Evolutionary conservation across 129 eudicot genomes (phyloP).

Genomic region (Flaveria bidentis): DNA sequence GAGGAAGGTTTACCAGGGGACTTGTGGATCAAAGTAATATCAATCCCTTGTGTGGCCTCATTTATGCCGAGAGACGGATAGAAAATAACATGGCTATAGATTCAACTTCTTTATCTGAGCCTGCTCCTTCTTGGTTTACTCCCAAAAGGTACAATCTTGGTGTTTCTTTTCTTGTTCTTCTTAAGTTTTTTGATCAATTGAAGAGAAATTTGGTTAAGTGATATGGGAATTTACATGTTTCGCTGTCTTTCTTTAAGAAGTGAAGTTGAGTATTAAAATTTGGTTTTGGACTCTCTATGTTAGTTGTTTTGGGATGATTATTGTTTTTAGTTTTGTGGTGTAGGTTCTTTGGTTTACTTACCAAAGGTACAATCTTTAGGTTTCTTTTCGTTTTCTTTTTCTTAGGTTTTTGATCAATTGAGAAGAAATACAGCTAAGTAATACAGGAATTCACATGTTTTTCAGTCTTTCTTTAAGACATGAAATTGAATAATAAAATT

Average conservation of each 20-base stretch:
- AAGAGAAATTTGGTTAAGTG: constrained; percentile 9
- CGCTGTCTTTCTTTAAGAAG: neutral
- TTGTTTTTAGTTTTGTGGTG: neutral
- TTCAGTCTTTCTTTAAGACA: neutral
- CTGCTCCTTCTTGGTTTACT: constrained; percentile 90
- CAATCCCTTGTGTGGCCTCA: constrained; percentile 24
- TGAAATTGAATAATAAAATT: neutral
- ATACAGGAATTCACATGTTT: neutral
- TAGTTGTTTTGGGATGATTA: neutral
- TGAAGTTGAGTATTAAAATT: neutral
- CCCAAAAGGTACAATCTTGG: constrained; percentile 63
- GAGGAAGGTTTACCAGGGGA: constrained; percentile 34
- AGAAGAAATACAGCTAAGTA: constrained; percentile 17
- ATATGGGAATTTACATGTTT: neutral
- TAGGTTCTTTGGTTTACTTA: constrained; percentile 67
- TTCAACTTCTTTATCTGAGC: constrained; percentile 34
- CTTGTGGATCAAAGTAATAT: constrained; percentile 28
- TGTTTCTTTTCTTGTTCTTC: constrained; percentile 3
- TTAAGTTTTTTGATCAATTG: constrained; percentile 14
- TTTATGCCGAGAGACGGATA: constrained; percentile 5
- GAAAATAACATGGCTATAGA: constrained; percentile 36
- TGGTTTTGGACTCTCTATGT: neutral
- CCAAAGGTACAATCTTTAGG: constrained; percentile 48
- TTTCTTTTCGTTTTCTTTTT: constrained; percentile 8
- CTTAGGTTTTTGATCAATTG: constrained; percentile 5